Conservation (phyloP, 2,329 filamentous ascomycete genomes). For the Alternaria dauci region DNA sequence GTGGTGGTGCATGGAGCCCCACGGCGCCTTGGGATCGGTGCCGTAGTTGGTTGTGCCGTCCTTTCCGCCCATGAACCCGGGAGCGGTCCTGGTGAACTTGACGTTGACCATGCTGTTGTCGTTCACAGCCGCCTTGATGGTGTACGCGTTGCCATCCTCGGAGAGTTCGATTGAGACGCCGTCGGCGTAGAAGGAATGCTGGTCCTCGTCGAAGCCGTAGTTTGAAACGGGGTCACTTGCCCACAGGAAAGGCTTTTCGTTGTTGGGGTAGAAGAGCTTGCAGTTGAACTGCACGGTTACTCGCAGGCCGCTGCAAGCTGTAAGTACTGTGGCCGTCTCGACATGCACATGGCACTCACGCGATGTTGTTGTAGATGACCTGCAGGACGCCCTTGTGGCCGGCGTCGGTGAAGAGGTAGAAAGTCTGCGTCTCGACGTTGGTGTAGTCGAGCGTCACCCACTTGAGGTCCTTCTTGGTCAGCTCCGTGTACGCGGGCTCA, state of each 20-base stretch:
- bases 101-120: conserved; percentile 83
- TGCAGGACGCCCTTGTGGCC: conserved; percentile 82
- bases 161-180: conserved; percentile 86
- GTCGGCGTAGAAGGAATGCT: conserved; percentile 83
- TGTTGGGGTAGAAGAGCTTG: conserved; percentile 85
- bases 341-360: conserved; percentile 62
- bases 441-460: conserved; percentile 86
- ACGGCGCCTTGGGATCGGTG: conserved; percentile 83
- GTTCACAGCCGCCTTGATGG: conserved; percentile 89
- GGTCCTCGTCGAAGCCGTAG: conserved; percentile 83
- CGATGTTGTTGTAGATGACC: conserved; percentile 97
- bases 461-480: conserved; percentile 78
- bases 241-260: conserved; percentile 80
- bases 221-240: conserved; percentile 81
- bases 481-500: conserved; percentile 79
- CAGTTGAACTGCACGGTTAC: conserved; percentile 93
- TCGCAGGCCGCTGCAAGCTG: conserved; percentile 74
- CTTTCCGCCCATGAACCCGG: conserved; percentile 85
- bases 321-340: conserved; percentile 24
- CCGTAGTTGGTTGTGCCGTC: conserved; percentile 86
- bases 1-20: conserved; percentile 89
- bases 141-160: conserved; percentile 81
- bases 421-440: conserved; percentile 92
- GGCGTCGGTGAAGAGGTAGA: conserved; percentile 84
- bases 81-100: conserved; percentile 76